Conservation (phyloP, 441 rosid species). For the Brassica balearica region DNA sequence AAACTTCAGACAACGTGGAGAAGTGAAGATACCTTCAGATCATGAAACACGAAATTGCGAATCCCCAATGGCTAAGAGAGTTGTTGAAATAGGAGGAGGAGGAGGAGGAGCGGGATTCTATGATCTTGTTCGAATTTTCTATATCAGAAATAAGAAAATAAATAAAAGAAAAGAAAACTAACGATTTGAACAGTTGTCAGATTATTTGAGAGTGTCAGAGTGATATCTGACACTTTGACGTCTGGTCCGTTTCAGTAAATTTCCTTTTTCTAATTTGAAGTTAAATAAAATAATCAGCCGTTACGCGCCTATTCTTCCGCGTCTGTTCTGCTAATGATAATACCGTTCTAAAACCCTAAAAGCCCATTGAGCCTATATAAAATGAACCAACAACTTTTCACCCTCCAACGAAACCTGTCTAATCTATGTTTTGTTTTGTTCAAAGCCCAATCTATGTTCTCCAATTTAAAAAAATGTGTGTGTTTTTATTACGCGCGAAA, state of each 20-base stretch:
- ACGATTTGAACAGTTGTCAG: conserved; percentile 15
- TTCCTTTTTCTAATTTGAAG: conserved; percentile 12
- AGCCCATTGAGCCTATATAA: neutral
- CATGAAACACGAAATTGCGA: conserved; percentile 20
- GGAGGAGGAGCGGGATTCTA: conserved; percentile 28
- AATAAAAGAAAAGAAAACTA: conserved; percentile 4
- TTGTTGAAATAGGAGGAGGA: conserved; percentile 26
- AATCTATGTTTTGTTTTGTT: conserved; percentile 1
- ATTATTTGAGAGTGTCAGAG: conserved; percentile 33
- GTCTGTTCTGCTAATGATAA: neutral
- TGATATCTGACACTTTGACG: conserved; percentile 39
- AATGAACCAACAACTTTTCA: neutral
- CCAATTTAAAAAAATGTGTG: neutral
- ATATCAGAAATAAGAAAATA: neutral
- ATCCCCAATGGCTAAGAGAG: conserved; percentile 25
- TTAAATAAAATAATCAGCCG: conserved; percentile 13
- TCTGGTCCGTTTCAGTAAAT: conserved; percentile 24
- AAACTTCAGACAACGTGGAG: conserved; percentile 1
- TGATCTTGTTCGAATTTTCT: conserved; percentile 25
- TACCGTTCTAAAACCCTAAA: neutral
- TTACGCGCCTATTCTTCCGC: conserved; percentile 33
- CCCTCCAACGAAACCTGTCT: neutral
- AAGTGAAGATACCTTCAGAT: conserved; percentile 18
- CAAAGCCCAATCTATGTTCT: neutral
- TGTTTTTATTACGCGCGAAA: too few relatives aligned